These are phyloP conservation scores for Macrotyloma uniflorum DNA, from an alignment of 306 rosid species.

Conservation along the genomic window DNA sequence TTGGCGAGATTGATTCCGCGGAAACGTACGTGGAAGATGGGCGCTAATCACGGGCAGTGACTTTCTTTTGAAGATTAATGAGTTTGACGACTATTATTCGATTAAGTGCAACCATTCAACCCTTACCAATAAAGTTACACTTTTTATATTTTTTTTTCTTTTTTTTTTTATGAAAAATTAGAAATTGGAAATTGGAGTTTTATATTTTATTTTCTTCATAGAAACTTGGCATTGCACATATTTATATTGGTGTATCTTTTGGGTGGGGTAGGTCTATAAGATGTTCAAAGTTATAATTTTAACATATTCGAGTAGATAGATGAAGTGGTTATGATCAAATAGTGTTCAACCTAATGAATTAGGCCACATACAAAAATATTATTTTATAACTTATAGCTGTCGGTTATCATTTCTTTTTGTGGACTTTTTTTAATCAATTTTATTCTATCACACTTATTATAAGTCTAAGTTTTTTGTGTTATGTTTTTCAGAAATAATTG, in stretches of 20 bases:
- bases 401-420: too few species aligned
- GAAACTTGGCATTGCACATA: too few species aligned
- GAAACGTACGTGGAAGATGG: slow-evolving; percentile 56
- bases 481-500: too few species aligned
- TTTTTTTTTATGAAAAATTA: too few species aligned
- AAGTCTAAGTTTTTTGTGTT: too few species aligned
- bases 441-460: too few species aligned
- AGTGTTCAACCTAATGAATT: neutral
- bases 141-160: slow-evolving; percentile 1
- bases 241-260: too few species aligned
- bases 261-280: neutral
- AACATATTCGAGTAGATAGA: neutral
- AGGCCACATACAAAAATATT: neutral
- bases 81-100: slow-evolving; percentile 40
- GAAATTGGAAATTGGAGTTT: too few species aligned
- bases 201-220: too few species aligned
- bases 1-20: slow-evolving; percentile 43
- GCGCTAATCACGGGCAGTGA: slow-evolving; percentile 80
- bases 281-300: neutral
- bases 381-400: neutral
- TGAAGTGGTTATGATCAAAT: neutral
- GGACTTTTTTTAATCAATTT: too few species aligned
- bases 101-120: slow-evolving; percentile 41
- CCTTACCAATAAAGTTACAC: slow-evolving; percentile 39
- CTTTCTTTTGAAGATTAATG: slow-evolving; percentile 51